A percentile compares a stretch with the other conserved stretches of the same genome.
Conservation (phyloP, 495 filamentous ascomycete species). For the Penicillium simplicissimum region DNA sequence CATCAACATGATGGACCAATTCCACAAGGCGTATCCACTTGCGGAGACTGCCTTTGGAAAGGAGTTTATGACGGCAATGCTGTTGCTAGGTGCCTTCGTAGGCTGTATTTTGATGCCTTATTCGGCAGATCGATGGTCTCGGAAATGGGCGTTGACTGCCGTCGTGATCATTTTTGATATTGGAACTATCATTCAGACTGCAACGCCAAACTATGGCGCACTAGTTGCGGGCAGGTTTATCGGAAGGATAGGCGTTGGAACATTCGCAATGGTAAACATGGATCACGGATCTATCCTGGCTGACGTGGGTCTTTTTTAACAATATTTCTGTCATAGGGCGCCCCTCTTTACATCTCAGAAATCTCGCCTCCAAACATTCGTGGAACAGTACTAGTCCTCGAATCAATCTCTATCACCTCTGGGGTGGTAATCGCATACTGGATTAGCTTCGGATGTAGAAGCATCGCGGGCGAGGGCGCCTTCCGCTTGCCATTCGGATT, state of each 20-base stretch:
- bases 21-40: background rate
- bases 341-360: slow-evolving; percentile 18
- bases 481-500: slow-evolving; percentile 64
- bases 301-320: background rate
- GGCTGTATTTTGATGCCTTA: slow-evolving; percentile 15
- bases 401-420: slow-evolving; percentile 31
- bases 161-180: slow-evolving; percentile 27
- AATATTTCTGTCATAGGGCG: background rate
- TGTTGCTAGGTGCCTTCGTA: slow-evolving; percentile 13
- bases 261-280: slow-evolving; percentile 27
- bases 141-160: slow-evolving; percentile 30
- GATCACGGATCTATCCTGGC: background rate
- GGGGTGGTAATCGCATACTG: slow-evolving; percentile 34
- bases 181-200: slow-evolving; percentile 34
- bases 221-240: slow-evolving; percentile 31
- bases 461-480: slow-evolving; percentile 33
- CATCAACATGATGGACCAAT: slow-evolving; percentile 5
- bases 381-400: slow-evolving; percentile 15
- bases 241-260: slow-evolving; percentile 36
- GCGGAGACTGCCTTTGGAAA: slow-evolving; percentile 2
- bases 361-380: slow-evolving; percentile 17
- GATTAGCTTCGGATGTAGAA: slow-evolving; percentile 14
- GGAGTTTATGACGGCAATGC: slow-evolving; percentile 13
- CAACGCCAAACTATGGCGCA: slow-evolving; percentile 22
- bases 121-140: slow-evolving; percentile 6